Conservation (phyloP, 192 early-diverging fungal species). For the Pecoramyces ruminantium region DNA sequence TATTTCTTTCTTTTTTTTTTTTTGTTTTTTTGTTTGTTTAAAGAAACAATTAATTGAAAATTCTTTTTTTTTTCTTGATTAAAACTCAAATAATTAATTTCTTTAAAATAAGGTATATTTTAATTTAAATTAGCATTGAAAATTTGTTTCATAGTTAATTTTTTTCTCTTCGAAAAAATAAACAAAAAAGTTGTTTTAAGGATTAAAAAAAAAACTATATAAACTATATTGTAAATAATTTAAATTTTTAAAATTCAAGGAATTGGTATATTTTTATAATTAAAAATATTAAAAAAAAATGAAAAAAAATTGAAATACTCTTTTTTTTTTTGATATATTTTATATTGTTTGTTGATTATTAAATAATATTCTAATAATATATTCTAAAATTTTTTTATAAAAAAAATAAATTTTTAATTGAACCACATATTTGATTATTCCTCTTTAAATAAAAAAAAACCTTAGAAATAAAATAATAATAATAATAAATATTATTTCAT, state of each 20-base stretch:
- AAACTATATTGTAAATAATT: no score
- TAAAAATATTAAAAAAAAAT: neutral
- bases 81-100: neutral
- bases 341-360: neutral
- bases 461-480: no score
- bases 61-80: neutral
- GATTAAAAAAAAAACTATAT: no score
- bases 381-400: neutral
- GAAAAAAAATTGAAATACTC: neutral
- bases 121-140: no score
- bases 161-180: no score
- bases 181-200: neutral
- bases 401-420: neutral
- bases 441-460: neutral
- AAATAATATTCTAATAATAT: neutral
- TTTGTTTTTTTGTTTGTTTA: neutral
- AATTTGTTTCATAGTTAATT: no score
- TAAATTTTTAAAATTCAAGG: neutral
- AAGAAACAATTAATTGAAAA: neutral
- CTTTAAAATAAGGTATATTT: neutral
- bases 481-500: no score
- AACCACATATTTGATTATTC: neutral
- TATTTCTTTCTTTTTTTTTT: no score
- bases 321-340: neutral
- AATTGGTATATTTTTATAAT: neutral